Conservation (phyloP, 257 asterid genomes). For the Jaltomata sinuosa region DNA sequence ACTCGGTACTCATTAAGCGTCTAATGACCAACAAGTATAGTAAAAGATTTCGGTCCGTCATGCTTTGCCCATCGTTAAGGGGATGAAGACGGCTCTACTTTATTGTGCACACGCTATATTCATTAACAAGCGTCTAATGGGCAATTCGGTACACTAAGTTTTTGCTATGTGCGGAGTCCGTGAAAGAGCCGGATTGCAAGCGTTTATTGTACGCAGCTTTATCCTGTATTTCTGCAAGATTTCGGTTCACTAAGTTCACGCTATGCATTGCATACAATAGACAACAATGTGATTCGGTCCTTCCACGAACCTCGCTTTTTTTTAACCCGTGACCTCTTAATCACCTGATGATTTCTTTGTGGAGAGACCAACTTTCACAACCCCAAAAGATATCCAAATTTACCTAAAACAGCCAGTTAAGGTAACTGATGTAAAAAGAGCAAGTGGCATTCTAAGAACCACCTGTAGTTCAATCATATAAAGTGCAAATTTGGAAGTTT, state of each 20-base stretch:
- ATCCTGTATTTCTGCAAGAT: not conserved
- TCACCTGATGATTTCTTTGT: too few relatives aligned
- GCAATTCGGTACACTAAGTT: rapidly evolving
- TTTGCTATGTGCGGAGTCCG: not conserved
- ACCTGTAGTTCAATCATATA: not conserved
- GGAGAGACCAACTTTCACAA: too few relatives aligned
- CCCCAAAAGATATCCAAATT: not conserved
- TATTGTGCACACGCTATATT: not conserved
- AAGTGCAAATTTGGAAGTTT: constrained; percentile 3
- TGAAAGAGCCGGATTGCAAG: not conserved
- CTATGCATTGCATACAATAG: too few relatives aligned
- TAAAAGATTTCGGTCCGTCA: not conserved
- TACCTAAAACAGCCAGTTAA: not conserved
- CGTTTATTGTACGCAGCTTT: not conserved
- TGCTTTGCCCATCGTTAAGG: not conserved
- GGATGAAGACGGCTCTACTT: not conserved
- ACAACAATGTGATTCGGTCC: too few relatives aligned
- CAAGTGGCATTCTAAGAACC: not conserved
- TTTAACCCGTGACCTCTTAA: too few relatives aligned
- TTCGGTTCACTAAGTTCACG: too few relatives aligned
- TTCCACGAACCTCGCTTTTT: too few relatives aligned
- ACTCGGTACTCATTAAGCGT: not conserved
- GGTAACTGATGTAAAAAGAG: not conserved
- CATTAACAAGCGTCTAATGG: not conserved
- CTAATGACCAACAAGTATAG: not conserved